A percentile compares a stretch with the other conserved stretches of the same genome.
Evolutionary conservation across 345 rosid genomes (phyloP).

Genomic region (Trapa incisa): DNA sequence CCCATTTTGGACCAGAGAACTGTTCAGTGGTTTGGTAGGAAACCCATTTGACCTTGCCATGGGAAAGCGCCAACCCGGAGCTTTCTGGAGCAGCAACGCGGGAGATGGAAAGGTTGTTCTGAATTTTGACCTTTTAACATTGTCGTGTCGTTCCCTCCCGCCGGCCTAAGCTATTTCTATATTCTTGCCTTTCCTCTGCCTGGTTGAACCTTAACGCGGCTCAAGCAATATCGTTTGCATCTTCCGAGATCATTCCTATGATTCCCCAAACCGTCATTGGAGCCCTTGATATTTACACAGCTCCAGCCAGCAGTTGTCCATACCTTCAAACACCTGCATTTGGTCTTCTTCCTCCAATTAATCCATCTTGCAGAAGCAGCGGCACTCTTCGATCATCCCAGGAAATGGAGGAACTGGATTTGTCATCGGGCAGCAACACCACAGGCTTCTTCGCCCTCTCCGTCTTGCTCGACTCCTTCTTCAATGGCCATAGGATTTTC

Average conservation of each 20-base stretch:
- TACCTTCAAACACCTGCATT: not conserved
- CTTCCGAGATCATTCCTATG: not conserved
- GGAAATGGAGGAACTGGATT: not conserved
- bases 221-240: not conserved
- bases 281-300: not conserved
- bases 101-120: not conserved
- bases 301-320: not conserved
- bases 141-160: too few relatives aligned
- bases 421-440: not conserved
- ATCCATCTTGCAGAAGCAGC: not conserved
- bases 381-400: not conserved
- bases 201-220: not conserved
- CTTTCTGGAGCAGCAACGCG: not conserved
- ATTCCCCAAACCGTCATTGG: not conserved
- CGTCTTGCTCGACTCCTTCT: not conserved
- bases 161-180: too few relatives aligned
- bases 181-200: too few relatives aligned
- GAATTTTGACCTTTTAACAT: not conserved
- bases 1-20: too few relatives aligned
- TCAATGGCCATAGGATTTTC: not conserved
- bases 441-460: not conserved
- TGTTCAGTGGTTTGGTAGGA: too few relatives aligned
- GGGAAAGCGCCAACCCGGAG: not conserved
- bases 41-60: not conserved
- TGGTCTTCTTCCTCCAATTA: not conserved